Evolutionary conservation across 345 rosid genomes (phyloP), one percentile per base, ranked within the genome.

Genomic region (Acer yangbiense): DNA sequence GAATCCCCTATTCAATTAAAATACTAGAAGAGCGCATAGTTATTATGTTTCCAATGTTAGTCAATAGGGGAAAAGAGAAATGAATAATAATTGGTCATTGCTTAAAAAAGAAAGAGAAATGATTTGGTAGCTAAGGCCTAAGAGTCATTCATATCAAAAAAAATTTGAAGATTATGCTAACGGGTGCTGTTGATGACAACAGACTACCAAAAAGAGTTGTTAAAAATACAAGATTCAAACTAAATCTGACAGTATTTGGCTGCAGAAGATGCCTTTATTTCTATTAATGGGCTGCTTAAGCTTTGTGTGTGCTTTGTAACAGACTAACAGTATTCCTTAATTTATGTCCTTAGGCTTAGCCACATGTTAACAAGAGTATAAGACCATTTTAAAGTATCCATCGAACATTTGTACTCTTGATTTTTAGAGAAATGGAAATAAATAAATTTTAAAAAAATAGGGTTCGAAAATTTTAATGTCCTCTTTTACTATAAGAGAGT

Each of bases 1-100:
- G 46, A 39, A 64, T 55, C 39, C 23, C 70, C 60, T 68, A 74
- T 21, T 58, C 64, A 55, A 68, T 74, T 74, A 52, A 18, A 74
- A 25, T 14, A 55, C n/a, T 1, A 18, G 32, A 29, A 29, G 32
- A 29, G 32, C 32, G 3, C 3, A 29, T 29, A 29, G 32, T 29
- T 29, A 29, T 29, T 29, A 29, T 29, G 32, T 29, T 29, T 29
- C 32, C 32, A 29, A 35, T 35, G 39, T 35, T 35, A 35, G 39
- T 35, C 39, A 35, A 35, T 4, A 35, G 6, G 39, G 39, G 39
- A 35, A 35, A 35, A 35, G 39, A 35, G 6, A 35, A 35, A 35
- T 35, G 39, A 35, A 35, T 35, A 35, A 35, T 35, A 35, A 35
- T 35, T 4, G 39, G 39, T 35, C 39, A 35, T 4, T 35, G 39